A percentile compares a stretch with the other conserved stretches of the same genome.
Conservation (phyloP, 257 asterid species). For the Thymus quinquecostatus region DNA sequence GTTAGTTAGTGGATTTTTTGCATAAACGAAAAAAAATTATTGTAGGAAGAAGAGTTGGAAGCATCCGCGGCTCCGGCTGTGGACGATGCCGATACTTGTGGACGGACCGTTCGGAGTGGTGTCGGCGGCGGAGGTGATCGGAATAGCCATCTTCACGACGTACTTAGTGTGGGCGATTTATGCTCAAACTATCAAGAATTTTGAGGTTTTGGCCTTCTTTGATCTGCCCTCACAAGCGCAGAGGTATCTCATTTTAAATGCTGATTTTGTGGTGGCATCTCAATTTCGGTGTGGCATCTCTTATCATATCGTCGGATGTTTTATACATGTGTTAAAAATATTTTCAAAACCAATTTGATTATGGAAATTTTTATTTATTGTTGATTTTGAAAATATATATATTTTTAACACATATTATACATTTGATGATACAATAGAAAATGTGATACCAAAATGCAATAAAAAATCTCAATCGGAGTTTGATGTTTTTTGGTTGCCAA, state of each 20-base stretch:
- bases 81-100: constrained; percentile 86
- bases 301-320: too few species aligned
- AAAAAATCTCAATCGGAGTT: too few species aligned
- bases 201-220: constrained; percentile 33
- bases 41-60: constrained; percentile 44
- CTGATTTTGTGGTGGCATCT: too few species aligned
- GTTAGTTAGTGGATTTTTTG: not conserved
- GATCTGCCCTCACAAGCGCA: constrained; percentile 37
- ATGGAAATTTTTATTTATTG: too few species aligned
- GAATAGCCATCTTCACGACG: constrained; percentile 49
- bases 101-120: constrained; percentile 93
- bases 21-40: not conserved
- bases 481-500: too few species aligned
- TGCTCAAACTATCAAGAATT: constrained; percentile 45
- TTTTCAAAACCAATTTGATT: too few species aligned
- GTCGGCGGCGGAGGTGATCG: constrained; percentile 84
- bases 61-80: constrained; percentile 53
- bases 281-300: too few species aligned
- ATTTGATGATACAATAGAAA: too few species aligned
- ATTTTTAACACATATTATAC: too few species aligned
- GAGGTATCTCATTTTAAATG: constrained; percentile 40
- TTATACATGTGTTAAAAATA: too few species aligned
- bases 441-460: too few species aligned
- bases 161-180: constrained; percentile 67
- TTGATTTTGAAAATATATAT: too few species aligned